A percentile compares a stretch with the other conserved stretches of the same genome.
These are phyloP conservation scores for Nicotiana tomentosiformis DNA, from an alignment of 257 asterid species.

Conservation along the genomic window DNA sequence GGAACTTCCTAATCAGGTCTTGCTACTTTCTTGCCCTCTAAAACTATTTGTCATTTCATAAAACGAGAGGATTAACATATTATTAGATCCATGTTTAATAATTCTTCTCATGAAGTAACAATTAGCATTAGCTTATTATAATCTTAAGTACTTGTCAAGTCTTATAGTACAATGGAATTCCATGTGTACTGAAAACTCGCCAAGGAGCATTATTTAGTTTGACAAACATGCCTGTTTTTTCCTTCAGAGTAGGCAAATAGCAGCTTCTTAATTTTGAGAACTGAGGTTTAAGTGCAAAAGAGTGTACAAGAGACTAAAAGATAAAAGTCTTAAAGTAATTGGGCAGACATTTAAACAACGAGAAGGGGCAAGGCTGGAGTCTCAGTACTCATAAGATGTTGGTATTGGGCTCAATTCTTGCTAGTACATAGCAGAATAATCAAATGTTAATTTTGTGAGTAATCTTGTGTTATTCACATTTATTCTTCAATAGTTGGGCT, in stretches of 20 bases:
- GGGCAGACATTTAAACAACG: too few species aligned
- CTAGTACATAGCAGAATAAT: not conserved
- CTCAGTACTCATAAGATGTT: not conserved
- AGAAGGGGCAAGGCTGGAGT: too few species aligned
- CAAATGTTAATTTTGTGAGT: not conserved
- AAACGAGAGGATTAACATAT: not conserved
- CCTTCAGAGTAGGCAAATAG: not conserved
- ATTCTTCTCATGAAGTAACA: too few species aligned
- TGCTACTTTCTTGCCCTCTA: not conserved
- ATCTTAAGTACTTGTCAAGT: not conserved
- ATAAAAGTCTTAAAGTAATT: not conserved
- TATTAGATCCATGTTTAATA: too few species aligned
- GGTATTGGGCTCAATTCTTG: not conserved
- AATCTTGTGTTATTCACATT: too few species aligned
- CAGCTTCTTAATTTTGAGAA: not conserved
- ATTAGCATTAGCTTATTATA: too few species aligned
- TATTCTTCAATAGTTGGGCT: not conserved
- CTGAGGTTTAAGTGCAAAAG: not conserved
- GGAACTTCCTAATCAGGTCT: slow-evolving; percentile 39
- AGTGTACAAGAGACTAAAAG: not conserved
- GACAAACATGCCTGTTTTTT: too few species aligned
- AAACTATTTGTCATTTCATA: not conserved
- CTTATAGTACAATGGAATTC: not conserved
- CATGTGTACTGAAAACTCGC: not conserved
- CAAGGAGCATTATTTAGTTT: not conserved